Conservation (phyloP, 352 stramenopile species). For the Globisporangium irregulare region DNA sequence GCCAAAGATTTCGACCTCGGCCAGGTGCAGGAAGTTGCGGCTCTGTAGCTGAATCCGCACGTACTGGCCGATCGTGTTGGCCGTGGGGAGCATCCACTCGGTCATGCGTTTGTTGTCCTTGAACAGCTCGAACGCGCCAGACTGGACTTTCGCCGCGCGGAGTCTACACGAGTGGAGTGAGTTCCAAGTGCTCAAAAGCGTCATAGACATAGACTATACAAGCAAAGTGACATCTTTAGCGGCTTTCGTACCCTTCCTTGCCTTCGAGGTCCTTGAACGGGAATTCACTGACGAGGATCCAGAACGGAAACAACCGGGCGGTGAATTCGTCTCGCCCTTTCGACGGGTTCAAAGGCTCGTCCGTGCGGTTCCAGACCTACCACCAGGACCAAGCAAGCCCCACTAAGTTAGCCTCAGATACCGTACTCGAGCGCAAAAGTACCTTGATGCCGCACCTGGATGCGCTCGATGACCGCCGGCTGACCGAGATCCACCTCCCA, state of each 20-base stretch:
- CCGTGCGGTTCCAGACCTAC: slow-evolving; percentile 88
- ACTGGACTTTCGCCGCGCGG: slow-evolving; percentile 79
- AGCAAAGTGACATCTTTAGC: no score
- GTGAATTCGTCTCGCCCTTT: slow-evolving; percentile 75
- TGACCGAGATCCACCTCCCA: slow-evolving; percentile 92
- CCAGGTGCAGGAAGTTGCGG: slow-evolving; percentile 90
- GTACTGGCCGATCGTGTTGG: slow-evolving; percentile 79
- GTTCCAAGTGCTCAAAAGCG: not conserved
- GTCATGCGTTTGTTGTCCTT: slow-evolving; percentile 71
- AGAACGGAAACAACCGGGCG: slow-evolving; percentile 87
- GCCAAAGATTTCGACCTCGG: slow-evolving; percentile 90
- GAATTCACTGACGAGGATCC: slow-evolving; percentile 90
- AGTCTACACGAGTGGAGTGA: slow-evolving; percentile 30
- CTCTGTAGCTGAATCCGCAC: slow-evolving; percentile 87
- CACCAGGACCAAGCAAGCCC: not conserved
- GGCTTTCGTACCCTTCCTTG: slow-evolving; percentile 50
- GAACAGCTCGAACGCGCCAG: slow-evolving; percentile 79
- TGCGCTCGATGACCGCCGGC: slow-evolving; percentile 71
- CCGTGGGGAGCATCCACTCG: slow-evolving; percentile 85
- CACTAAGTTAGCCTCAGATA: not conserved
- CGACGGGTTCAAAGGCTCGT: slow-evolving; percentile 81
- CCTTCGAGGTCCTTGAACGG: slow-evolving; percentile 81
- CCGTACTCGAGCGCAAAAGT: not conserved
- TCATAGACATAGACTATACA: no score
- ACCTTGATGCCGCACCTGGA: slow-evolving; percentile 38